phyloP scores from a whole-genome alignment of 176 grass and related monocot species.

The Hsuehochloa calcarea region DNA sequence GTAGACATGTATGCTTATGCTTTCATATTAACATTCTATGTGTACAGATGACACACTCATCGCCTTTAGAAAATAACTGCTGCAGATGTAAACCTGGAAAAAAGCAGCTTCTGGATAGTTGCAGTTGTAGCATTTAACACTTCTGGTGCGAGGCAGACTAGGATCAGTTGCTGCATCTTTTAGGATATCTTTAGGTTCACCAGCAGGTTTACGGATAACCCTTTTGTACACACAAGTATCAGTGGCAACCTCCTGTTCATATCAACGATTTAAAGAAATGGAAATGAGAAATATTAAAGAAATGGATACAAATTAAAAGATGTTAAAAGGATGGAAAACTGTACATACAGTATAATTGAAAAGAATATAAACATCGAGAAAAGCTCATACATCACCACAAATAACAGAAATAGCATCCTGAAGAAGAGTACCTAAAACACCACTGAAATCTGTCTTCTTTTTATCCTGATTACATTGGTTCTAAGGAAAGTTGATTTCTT shows the following conservation, averaged over 20 bases:
- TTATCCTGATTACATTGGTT: neutral
- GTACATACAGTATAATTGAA: neutral
- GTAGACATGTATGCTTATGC: neutral
- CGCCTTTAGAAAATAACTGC: neutral
- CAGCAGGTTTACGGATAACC: conserved; percentile 55
- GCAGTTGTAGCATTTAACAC: conserved; percentile 74
- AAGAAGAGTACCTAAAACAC: neutral
- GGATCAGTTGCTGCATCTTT: conserved; percentile 68
- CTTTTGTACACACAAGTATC: conserved; percentile 81
- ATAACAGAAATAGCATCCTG: neutral
- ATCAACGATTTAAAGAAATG: neutral
- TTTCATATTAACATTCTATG: conserved; percentile 11
- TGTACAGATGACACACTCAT: neutral
- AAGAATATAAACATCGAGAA: neutral
- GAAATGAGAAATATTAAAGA: neutral
- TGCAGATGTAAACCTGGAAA: conserved; percentile 53
- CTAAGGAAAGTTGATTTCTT: neutral
- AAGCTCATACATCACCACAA: neutral
- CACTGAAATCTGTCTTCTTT: neutral
- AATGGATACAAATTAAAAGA: neutral
- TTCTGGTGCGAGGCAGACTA: conserved; percentile 75
- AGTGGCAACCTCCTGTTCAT: conserved; percentile 54
- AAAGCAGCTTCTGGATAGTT: conserved; percentile 78
- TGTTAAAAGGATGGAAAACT: neutral
- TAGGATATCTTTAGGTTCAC: conserved; percentile 50